Evolutionary conservation across 2,329 filamentous ascomycete species (phyloP).

Genomic region (Knufia fluminis): DNA sequence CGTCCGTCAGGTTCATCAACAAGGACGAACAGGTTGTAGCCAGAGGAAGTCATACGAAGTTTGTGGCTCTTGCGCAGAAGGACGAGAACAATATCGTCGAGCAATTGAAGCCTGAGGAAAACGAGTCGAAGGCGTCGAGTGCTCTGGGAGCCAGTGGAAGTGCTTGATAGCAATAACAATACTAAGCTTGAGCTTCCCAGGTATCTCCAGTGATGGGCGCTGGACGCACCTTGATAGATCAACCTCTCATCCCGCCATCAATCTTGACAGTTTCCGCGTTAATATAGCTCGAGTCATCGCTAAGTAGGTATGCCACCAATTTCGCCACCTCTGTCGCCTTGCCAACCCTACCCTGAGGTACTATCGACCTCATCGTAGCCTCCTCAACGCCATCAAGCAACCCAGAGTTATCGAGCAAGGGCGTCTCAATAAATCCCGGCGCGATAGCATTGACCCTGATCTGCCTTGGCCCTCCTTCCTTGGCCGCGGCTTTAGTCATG

Average conservation of each 20-base stretch:
- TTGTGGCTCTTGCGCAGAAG: slow-evolving; percentile 52
- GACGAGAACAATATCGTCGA: slow-evolving; percentile 54
- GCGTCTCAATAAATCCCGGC: slow-evolving; percentile 12
- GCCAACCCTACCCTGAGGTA: slow-evolving; percentile 10
- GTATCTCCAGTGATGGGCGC: too few relatives aligned
- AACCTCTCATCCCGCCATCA: slow-evolving; percentile 37
- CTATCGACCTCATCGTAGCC: neutral
- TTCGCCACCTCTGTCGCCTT: slow-evolving; percentile 30
- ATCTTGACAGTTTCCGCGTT: slow-evolving; percentile 37
- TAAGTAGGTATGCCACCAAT: slow-evolving; percentile 40
- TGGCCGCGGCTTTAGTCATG: slow-evolving; percentile 33
- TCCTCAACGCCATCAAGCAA: neutral
- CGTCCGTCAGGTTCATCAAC: slow-evolving; percentile 53
- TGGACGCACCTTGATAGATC: neutral
- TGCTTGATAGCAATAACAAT: neutral
- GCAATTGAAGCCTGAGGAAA: slow-evolving; percentile 39
- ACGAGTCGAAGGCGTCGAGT: slow-evolving; percentile 13
- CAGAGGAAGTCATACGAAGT: slow-evolving; percentile 60
- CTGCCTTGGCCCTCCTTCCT: slow-evolving; percentile 26
- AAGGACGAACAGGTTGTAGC: slow-evolving; percentile 51
- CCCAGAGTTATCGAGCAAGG: neutral
- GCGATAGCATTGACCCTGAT: slow-evolving; percentile 31
- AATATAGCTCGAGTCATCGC: slow-evolving; percentile 38
- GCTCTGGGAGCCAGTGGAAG: neutral
- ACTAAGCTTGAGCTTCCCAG: neutral